Conservation (phyloP, 305 asterid genomes). For the Striga hermonthica region DNA sequence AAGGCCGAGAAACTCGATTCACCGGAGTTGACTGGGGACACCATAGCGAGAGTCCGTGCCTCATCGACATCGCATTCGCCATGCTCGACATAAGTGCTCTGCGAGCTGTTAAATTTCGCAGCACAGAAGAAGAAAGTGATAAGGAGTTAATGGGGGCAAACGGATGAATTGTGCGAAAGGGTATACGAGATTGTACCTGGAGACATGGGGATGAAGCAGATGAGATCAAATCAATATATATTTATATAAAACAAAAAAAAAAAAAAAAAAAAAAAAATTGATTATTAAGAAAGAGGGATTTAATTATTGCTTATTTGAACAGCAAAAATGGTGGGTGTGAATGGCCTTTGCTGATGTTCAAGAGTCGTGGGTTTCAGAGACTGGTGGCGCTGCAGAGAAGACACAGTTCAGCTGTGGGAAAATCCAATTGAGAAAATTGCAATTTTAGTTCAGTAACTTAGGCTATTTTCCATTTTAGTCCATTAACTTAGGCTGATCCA, state of each 20-base stretch:
- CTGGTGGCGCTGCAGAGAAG: conserved; percentile 10
- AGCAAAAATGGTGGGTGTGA: neutral
- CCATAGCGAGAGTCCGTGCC: conserved; percentile 64
- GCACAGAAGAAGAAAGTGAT: conserved; percentile 16
- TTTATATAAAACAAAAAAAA: conserved; percentile 1
- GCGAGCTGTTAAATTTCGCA: conserved; percentile 35
- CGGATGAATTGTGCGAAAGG: conserved; percentile 12
- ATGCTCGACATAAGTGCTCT: conserved; percentile 53
- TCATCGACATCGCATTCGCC: conserved; percentile 52
- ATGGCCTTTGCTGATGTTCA: conserved; percentile 28
- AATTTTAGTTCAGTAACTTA: too few relatives aligned
- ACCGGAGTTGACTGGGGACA: conserved; percentile 52
- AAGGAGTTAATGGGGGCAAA: conserved; percentile 4
- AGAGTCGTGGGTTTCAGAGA: conserved; percentile 19
- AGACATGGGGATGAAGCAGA: conserved; percentile 26
- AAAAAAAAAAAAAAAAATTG: neutral
- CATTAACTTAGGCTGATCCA: too few relatives aligned
- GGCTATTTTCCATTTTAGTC: too few relatives aligned
- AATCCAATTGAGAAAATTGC: too few relatives aligned
- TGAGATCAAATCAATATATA: conserved; percentile 10
- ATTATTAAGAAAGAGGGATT: too few relatives aligned
- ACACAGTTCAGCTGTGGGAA: conserved; percentile 1
- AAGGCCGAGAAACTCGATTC: conserved; percentile 41
- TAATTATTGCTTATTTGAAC: conserved; percentile 16
- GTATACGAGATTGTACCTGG: conserved; percentile 27